A percentile compares a stretch with the other conserved stretches of the same genome.
phyloP scores from a whole-genome alignment of 2,329 filamentous ascomycete genomes.

The Triangularia verruculosa region DNA sequence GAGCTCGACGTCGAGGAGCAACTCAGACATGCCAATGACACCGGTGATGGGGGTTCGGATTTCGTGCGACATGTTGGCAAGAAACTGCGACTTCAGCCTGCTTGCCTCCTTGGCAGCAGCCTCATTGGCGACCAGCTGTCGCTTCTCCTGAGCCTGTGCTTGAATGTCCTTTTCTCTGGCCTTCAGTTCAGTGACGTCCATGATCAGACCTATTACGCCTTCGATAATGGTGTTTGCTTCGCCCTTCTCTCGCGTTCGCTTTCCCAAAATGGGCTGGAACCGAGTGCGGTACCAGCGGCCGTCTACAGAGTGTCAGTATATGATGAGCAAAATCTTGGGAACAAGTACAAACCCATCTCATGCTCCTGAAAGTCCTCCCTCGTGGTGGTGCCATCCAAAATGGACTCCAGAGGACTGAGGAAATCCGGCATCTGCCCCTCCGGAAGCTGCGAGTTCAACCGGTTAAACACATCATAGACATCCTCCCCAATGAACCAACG shows the following conservation, averaged over 20 bases:
- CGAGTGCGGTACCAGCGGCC: conserved; percentile 69
- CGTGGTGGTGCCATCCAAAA: conserved; percentile 57
- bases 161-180: conserved; percentile 61
- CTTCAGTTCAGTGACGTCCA: conserved; percentile 74
- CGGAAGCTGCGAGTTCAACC: conserved; percentile 42
- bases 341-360: conserved; percentile 45
- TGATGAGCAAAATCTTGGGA: background rate
- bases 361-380: conserved; percentile 63
- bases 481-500: conserved; percentile 58
- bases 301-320: conserved; percentile 35
- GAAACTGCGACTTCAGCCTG: conserved; percentile 74
- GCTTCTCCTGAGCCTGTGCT: conserved; percentile 65
- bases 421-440: conserved; percentile 48
- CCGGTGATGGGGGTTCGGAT: conserved; percentile 77
- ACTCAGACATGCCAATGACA: conserved; percentile 75
- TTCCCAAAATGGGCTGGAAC: conserved; percentile 63
- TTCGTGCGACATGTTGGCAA: conserved; percentile 80
- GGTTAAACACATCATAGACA: conserved; percentile 62
- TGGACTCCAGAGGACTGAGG: conserved; percentile 58
- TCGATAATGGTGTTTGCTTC: conserved; percentile 54
- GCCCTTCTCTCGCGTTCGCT: conserved; percentile 51
- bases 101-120: conserved; percentile 77
- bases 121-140: conserved; percentile 68
- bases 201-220: conserved; percentile 74
- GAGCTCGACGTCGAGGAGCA: conserved; percentile 66